Percentiles rank a stretch among this genome's conserved stretches.
Evolutionary conservation across 768 basidiomycete species (phyloP).

Genomic region (Lactarius hengduanensis): DNA sequence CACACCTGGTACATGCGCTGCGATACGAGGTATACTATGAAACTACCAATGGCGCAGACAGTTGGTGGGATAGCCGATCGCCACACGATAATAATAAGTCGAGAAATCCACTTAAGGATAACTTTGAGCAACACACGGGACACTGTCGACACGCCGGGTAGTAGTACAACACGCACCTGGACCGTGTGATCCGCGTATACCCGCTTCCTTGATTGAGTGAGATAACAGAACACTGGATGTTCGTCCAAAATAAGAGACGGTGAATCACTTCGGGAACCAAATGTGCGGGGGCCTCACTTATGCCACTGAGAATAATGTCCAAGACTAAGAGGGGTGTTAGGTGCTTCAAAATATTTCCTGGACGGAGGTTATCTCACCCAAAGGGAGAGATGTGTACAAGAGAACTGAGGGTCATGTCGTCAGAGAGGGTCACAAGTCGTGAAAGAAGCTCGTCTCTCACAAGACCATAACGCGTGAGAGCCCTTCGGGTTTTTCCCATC

Average conservation of each 20-base stretch:
- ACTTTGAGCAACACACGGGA: not conserved
- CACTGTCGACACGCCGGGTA: not conserved
- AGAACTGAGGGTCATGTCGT: conserved; percentile 8
- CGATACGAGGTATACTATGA: not conserved
- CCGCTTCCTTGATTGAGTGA: conserved; percentile 6
- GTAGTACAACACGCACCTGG: not conserved
- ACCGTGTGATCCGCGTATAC: conserved; percentile 4
- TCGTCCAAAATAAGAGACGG: not conserved
- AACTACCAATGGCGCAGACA: not conserved
- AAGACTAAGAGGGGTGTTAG: conserved; percentile 7
- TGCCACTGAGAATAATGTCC: conserved; percentile 4
- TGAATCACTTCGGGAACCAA: not conserved
- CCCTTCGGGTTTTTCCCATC: not conserved
- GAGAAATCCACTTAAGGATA: conserved; percentile 4
- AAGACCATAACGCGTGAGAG: not conserved
- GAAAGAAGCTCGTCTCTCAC: not conserved
- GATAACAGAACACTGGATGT: conserved; percentile 7
- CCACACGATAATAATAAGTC: conserved; percentile 5
- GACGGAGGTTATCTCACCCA: not conserved
- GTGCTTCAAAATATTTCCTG: not conserved
- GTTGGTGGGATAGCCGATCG: conserved; percentile 17
- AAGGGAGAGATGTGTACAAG: not conserved
- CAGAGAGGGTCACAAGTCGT: not conserved
- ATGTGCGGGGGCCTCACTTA: not conserved
- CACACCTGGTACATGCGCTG: not conserved